phyloP scores from a whole-genome alignment of 345 rosid genomes.

The Linum usitatissimum region DNA sequence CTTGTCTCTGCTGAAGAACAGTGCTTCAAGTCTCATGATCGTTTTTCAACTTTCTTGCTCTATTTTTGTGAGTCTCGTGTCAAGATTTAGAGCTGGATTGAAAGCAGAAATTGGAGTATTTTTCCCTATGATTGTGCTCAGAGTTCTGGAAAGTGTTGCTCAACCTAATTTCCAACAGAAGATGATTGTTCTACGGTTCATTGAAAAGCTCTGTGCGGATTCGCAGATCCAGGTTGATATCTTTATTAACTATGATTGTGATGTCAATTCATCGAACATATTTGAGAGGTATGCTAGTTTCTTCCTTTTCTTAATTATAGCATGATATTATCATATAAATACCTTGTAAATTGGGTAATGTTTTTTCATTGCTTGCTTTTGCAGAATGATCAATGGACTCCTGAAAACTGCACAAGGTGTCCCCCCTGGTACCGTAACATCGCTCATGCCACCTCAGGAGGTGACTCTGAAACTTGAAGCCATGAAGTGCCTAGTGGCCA shows the following conservation, averaged over 20 bases:
- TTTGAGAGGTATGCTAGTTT: conserved; percentile 75
- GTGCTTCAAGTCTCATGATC: conserved; percentile 90
- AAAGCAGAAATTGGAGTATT: conserved; percentile 99
- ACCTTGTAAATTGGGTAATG: neutral
- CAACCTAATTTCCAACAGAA: conserved; percentile 99
- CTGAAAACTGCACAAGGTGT: conserved; percentile 99
- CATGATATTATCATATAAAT: neutral
- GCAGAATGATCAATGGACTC: conserved; percentile 99
- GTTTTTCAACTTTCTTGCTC: conserved; percentile 99
- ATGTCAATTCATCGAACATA: conserved; percentile 95
- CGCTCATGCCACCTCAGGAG: conserved; percentile 90
- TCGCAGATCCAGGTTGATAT: conserved; percentile 96
- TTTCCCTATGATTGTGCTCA: conserved; percentile 96
- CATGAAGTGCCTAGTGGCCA: conserved; percentile 88
- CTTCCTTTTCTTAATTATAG: neutral
- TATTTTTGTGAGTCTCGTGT: conserved; percentile 91
- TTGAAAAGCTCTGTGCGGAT: conserved; percentile 92
- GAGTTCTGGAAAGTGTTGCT: conserved; percentile 91
- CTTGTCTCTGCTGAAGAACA: conserved; percentile 87
- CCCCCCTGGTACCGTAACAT: conserved; percentile 72
- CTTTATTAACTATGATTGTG: conserved; percentile 96
- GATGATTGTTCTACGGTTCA: conserved; percentile 92
- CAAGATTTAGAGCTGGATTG: conserved; percentile 95
- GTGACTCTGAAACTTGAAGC: conserved; percentile 90
- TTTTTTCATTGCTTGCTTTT: conserved; percentile 16